Conservation (phyloP, 2,329 filamentous ascomycete species). For the Geosmithia flava region DNA sequence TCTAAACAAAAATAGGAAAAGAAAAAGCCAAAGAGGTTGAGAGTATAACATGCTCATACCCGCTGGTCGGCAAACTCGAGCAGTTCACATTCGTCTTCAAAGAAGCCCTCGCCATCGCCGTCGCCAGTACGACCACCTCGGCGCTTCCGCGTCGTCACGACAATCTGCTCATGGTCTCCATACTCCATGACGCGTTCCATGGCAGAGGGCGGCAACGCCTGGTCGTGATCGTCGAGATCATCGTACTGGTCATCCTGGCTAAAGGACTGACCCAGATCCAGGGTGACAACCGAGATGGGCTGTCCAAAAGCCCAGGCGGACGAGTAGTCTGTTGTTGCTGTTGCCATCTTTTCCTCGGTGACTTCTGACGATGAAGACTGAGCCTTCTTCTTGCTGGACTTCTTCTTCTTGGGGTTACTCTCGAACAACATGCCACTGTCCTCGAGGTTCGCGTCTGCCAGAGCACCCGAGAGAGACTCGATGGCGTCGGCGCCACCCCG, state of each 20-base stretch:
- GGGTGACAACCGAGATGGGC: slow-evolving; percentile 32
- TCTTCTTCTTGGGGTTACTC: slow-evolving; percentile 18
- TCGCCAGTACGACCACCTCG: slow-evolving; percentile 35
- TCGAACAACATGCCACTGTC: slow-evolving; percentile 12
- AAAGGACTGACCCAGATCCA: slow-evolving; percentile 36
- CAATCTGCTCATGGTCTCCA: slow-evolving; percentile 61
- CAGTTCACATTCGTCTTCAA: slow-evolving; percentile 87
- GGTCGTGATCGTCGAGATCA: slow-evolving; percentile 35
- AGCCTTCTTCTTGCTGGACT: slow-evolving; percentile 15
- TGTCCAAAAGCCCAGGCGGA: slow-evolving; percentile 49
- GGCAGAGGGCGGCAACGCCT: slow-evolving; percentile 48
- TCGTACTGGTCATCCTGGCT: slow-evolving; percentile 30
- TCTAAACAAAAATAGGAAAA: too few relatives aligned
- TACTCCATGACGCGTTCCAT: slow-evolving; percentile 52
- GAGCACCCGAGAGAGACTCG: slow-evolving; percentile 23
- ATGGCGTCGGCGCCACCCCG: slow-evolving; percentile 13
- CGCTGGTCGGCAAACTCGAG: slow-evolving; percentile 72
- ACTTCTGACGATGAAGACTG: neutral
- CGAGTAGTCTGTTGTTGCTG: slow-evolving; percentile 3
- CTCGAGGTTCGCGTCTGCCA: slow-evolving; percentile 28
- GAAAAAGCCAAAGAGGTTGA: neutral
- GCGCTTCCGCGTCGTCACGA: slow-evolving; percentile 68
- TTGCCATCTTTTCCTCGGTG: slow-evolving; percentile 3
- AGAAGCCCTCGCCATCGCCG: slow-evolving; percentile 63
- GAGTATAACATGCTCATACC: slow-evolving; percentile 27